A percentile compares a stretch with the other conserved stretches of the same genome.
These are phyloP conservation scores for Fomitopsis pulvina DNA, from an alignment of 768 basidiomycete genomes.

Conservation along the genomic window DNA sequence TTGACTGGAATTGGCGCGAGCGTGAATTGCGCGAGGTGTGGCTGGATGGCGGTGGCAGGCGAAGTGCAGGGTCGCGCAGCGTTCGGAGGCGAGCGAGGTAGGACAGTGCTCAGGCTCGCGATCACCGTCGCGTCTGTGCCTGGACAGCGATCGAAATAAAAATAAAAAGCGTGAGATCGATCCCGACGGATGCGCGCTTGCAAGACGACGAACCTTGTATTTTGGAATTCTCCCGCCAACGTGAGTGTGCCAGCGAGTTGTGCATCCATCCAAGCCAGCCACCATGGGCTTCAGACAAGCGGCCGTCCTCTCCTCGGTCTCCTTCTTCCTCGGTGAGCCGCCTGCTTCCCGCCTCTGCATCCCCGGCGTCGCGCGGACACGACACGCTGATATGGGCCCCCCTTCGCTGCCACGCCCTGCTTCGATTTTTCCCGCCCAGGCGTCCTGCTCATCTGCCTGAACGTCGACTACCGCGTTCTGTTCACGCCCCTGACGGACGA, in stretches of 20 bases:
- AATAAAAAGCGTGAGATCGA: too few relatives aligned
- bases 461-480: conserved; percentile 82
- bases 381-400: too few relatives aligned
- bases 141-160: too few relatives aligned
- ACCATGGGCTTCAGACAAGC: conserved; percentile 86
- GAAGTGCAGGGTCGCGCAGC: too few relatives aligned
- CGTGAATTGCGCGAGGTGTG: too few relatives aligned
- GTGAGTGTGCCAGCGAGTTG: not conserved
- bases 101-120: not conserved
- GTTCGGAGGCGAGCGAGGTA: not conserved
- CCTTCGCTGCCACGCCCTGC: too few relatives aligned
- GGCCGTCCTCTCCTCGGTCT: conserved; percentile 79
- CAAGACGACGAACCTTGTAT: not conserved
- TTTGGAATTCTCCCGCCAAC: not conserved
- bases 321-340: conserved; percentile 82
- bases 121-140: too few relatives aligned
- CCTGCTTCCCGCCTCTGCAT: conserved; percentile 15
- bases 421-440: conserved; percentile 35
- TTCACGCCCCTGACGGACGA: conserved; percentile 63
- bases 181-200: not conserved
- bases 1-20: too few relatives aligned
- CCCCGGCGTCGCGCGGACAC: too few relatives aligned
- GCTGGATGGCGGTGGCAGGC: too few relatives aligned
- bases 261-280: conserved; percentile 4
- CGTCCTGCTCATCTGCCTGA: conserved; percentile 77